These are phyloP conservation scores for Oryza glaberrima DNA, from an alignment of 176 grass and related monocot genomes.

Conservation along the genomic window DNA sequence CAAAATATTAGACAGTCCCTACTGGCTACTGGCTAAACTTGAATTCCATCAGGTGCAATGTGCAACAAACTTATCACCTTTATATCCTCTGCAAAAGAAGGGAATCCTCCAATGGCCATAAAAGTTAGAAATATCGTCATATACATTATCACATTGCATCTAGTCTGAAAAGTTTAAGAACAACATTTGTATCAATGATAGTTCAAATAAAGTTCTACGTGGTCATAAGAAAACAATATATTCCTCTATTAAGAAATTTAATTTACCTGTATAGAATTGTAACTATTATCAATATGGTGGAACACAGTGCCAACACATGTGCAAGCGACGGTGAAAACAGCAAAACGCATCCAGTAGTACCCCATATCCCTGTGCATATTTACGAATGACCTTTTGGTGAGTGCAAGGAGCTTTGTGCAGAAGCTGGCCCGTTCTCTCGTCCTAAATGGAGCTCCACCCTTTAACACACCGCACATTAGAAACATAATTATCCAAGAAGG, in stretches of 20 bases:
- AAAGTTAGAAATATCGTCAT: slow-evolving; percentile 44
- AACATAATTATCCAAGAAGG: too few species aligned
- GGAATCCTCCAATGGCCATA: slow-evolving; percentile 59
- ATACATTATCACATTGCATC: slow-evolving; percentile 55
- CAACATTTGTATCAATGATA: neutral
- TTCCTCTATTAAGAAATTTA: neutral
- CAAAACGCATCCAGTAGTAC: slow-evolving; percentile 65
- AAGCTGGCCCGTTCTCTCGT: slow-evolving; percentile 43
- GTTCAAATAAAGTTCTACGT: neutral
- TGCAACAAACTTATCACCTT: neutral
- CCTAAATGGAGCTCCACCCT: slow-evolving; percentile 44
- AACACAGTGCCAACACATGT: slow-evolving; percentile 56
- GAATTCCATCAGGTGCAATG: neutral
- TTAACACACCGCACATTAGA: neutral
- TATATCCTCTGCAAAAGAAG: slow-evolving; percentile 49
- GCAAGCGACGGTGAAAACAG: slow-evolving; percentile 30
- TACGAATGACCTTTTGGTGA: slow-evolving; percentile 55
- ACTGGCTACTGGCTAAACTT: too few species aligned
- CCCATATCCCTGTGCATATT: slow-evolving; percentile 63
- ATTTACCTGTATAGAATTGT: slow-evolving; percentile 51
- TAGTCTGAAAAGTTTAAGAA: slow-evolving; percentile 36
- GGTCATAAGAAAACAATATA: neutral
- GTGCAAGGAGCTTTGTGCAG: slow-evolving; percentile 37
- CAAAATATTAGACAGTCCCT: too few species aligned
- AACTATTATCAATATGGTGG: slow-evolving; percentile 50